Evolutionary conservation across 179 eudicot species (phyloP), one percentile per base, ranked within the genome.

Genomic region (Dionaea muscipula): DNA sequence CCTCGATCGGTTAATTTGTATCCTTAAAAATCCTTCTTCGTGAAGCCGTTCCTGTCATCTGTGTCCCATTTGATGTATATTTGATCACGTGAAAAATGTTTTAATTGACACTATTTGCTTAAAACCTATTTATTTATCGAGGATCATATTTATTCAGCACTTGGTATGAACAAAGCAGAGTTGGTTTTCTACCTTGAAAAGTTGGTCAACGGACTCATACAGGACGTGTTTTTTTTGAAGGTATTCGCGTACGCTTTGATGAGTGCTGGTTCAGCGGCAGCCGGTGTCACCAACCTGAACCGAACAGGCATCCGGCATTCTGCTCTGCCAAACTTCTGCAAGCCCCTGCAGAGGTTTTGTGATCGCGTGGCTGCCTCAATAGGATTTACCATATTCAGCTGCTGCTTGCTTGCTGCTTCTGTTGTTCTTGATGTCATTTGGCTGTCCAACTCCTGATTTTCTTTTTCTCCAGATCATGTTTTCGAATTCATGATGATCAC

Each of bases 201-300:
- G 3, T 12, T 16, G 15, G 12, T 43, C 8, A 16, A 6, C n/a
- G 8, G 9, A 15, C 21, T 18, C 4, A 2, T 43, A 19, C 20
- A 9, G 11, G 6, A 11, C 12, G 9, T 36, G 13, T 53, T 53
- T 7, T 28, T 20, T 22, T 3, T 49, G 4, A 16, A 90, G 97
- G 72, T 75, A 17, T 80, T 86, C 65, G 94, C 95, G 20, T 86
- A 78, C 51, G 94, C 85, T 0, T 52, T 79, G 76, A 84, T 91
- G 80, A 87, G 96, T 59, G 94, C 94, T 4, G 94, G 81, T 59
- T 91, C 98, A 12, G 94, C 98, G 47, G 81, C 98, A 38, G 83
- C 98, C 1, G 94, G 95, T 5, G 94, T 86, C 0, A 77, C 87
- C 2, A 81, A 79, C 62, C 62, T 90, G 51, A 90, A 90, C 65